phyloP scores from a whole-genome alignment of 352 stramenopile genomes.

The Thalassiosira gravida region DNA sequence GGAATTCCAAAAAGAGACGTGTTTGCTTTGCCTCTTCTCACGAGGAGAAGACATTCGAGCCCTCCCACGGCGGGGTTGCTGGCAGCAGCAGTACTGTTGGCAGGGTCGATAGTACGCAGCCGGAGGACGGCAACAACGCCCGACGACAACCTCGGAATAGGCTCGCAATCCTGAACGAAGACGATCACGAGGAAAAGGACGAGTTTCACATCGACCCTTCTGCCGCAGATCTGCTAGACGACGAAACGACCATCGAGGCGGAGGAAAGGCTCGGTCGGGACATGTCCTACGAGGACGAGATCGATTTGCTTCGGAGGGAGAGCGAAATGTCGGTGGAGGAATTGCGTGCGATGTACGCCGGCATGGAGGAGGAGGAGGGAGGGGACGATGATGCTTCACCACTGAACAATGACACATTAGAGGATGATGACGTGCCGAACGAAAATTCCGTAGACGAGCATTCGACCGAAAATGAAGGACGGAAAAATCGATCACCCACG shows the following conservation, averaged over 20 bases:
- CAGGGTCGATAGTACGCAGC: no score
- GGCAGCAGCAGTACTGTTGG: constrained; percentile 4
- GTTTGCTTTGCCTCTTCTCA: constrained; percentile 66
- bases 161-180: constrained; percentile 67
- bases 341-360: constrained; percentile 84
- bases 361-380: constrained; percentile 19
- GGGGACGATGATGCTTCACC: background rate
- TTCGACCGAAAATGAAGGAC: no score
- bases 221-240: constrained; percentile 72
- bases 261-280: constrained; percentile 86
- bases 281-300: constrained; percentile 86
- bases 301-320: constrained; percentile 89
- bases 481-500: no score
- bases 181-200: constrained; percentile 76
- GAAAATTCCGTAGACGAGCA: no score
- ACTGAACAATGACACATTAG: background rate
- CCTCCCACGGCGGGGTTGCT: constrained; percentile 6
- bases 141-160: no score
- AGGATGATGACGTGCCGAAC: no score
- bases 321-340: constrained; percentile 92
- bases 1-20: constrained; percentile 52
- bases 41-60: constrained; percentile 63
- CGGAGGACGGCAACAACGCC: no score
- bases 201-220: constrained; percentile 54
- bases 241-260: constrained; percentile 91